A percentile compares a stretch with the other conserved stretches of the same genome.
These are phyloP conservation scores for Aspergillus pseudotamarii DNA, from an alignment of 2,329 filamentous ascomycete genomes.

Conservation along the genomic window DNA sequence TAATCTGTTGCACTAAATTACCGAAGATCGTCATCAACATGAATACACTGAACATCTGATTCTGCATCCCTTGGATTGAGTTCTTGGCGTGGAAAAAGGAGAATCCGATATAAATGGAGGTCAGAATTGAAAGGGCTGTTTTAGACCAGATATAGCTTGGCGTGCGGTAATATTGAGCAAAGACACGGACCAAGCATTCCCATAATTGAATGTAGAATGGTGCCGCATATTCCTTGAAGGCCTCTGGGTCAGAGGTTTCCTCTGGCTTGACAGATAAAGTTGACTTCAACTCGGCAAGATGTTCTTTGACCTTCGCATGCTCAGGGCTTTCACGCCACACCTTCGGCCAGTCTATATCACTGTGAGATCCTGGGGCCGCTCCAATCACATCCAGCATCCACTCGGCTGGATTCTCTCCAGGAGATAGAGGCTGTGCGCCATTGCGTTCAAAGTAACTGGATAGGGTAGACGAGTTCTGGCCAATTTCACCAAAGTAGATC, in stretches of 20 bases:
- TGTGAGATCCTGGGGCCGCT: conserved; percentile 64
- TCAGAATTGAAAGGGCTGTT: conserved; percentile 64
- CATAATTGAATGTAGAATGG: conserved; percentile 68
- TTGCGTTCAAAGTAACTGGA: conserved; percentile 66
- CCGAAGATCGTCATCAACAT: conserved; percentile 81
- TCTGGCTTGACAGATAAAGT: conserved; percentile 41
- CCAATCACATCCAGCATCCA: conserved; percentile 66
- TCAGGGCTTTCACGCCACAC: conserved; percentile 64
- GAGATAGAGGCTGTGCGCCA: conserved; percentile 61
- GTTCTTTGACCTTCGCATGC: conserved; percentile 57
- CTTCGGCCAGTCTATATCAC: conserved; percentile 65
- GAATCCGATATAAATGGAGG: conserved; percentile 78
- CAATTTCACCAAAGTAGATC: conserved; percentile 70
- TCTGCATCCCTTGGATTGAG: conserved; percentile 77
- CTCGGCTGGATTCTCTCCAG: conserved; percentile 72
- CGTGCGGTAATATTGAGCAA: conserved; percentile 89
- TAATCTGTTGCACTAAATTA: conserved; percentile 53
- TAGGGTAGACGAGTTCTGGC: conserved; percentile 58
- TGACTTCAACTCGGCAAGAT: conserved; percentile 56
- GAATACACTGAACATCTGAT: conserved; percentile 89
- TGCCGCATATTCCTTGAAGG: conserved; percentile 77
- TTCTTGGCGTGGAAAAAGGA: conserved; percentile 75
- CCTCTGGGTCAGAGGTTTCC: conserved; percentile 51
- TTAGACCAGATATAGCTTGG: conserved; percentile 89
- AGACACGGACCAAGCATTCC: conserved; percentile 73